Percentiles rank a stretch among this genome's conserved stretches.
Evolutionary conservation across 148 eudicot genomes (phyloP).

Genomic region (Rhododendron kiyosumense): DNA sequence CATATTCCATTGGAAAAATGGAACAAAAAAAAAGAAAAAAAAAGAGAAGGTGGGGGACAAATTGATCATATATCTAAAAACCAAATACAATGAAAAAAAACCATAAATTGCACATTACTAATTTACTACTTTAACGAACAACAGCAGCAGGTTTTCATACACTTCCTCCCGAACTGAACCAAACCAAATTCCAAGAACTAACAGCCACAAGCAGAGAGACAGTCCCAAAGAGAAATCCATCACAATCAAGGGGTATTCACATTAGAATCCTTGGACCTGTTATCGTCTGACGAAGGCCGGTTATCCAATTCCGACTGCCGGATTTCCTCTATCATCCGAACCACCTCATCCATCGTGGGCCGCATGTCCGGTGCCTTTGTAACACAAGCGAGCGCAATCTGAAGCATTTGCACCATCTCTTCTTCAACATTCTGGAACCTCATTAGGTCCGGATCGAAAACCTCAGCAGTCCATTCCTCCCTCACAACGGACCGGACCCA

Average conservation of each 20-base stretch:
- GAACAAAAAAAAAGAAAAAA: background rate
- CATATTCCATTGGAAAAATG: background rate
- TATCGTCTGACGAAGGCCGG: constrained; percentile 60
- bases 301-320: constrained; percentile 47
- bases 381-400: constrained; percentile 78
- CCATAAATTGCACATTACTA: constrained; percentile 4
- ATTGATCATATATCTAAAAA: background rate
- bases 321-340: constrained; percentile 69
- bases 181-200: background rate
- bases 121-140: background rate
- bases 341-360: constrained; percentile 71
- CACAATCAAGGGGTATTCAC: constrained; percentile 49
- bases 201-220: background rate
- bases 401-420: constrained; percentile 93
- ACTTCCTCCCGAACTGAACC: background rate
- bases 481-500: constrained; percentile 92
- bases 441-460: constrained; percentile 69
- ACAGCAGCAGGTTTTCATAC: background rate
- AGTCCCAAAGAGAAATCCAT: background rate
- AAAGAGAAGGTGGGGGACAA: background rate
- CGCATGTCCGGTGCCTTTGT: constrained; percentile 54
- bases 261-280: constrained; percentile 63
- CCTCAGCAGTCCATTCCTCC: constrained; percentile 97
- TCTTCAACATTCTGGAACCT: constrained; percentile 56
- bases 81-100: background rate